A percentile compares a stretch with the other conserved stretches of the same genome.
These are phyloP conservation scores for Setomelanomma holmii DNA, from an alignment of 2,329 filamentous ascomycete genomes.

Conservation along the genomic window DNA sequence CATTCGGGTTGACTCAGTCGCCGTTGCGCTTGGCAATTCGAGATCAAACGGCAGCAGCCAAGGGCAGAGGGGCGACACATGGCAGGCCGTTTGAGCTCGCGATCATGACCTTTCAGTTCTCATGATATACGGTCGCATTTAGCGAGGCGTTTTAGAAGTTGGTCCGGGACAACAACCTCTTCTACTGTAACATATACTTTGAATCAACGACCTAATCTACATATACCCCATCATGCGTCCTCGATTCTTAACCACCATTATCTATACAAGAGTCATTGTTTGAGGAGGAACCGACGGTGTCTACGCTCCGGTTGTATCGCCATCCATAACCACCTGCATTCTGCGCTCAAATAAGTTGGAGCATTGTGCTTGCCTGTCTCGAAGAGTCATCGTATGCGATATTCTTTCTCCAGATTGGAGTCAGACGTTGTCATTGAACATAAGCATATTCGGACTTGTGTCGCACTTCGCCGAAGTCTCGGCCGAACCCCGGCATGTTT, in stretches of 20 bases:
- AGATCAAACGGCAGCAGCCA: conserved; percentile 6
- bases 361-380: too few species aligned
- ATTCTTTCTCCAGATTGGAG: background rate
- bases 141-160: background rate
- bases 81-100: conserved; percentile 6
- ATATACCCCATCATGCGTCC: too few species aligned
- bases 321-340: too few species aligned
- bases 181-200: background rate
- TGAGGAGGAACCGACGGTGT: too few species aligned
- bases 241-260: too few species aligned
- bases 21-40: conserved; percentile 17
- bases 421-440: too few species aligned
- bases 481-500: conserved; percentile 13
- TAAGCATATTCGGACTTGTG: too few species aligned
- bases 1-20: conserved; percentile 20
- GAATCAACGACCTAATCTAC: background rate
- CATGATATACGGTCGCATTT: background rate
- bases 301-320: too few species aligned
- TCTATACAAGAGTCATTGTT: too few species aligned
- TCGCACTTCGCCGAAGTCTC: conserved; percentile 14
- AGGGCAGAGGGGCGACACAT: background rate
- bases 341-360: too few species aligned
- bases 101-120: background rate
- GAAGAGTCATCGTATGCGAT: background rate
- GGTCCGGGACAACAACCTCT: background rate